phyloP scores from a whole-genome alignment of 2,329 filamentous ascomycete genomes.

The Microcyclosporella mali region DNA sequence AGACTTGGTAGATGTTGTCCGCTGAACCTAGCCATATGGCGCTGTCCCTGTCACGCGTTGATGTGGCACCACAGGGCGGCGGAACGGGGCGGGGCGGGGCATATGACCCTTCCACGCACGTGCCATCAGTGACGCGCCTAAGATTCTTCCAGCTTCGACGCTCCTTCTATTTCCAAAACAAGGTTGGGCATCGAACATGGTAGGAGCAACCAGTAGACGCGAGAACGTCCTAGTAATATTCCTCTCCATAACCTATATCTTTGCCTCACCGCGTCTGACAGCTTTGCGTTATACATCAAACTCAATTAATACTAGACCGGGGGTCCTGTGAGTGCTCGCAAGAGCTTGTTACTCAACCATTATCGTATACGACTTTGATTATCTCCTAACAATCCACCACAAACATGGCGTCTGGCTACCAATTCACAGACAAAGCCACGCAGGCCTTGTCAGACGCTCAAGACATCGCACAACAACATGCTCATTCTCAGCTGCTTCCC shows the following conservation, averaged over 20 bases:
- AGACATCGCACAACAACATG: constrained; percentile 79
- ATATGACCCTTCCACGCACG: too few species aligned
- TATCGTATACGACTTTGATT: neutral
- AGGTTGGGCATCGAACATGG: too few species aligned
- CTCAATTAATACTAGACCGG: constrained; percentile 1
- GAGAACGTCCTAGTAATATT: too few species aligned
- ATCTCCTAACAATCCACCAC: constrained; percentile 6
- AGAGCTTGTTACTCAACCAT: constrained; percentile 1
- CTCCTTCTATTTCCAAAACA: too few species aligned
- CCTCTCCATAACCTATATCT: constrained; percentile 1
- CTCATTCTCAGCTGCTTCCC: constrained; percentile 83
- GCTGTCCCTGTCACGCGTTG: too few species aligned
- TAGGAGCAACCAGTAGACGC: too few species aligned
- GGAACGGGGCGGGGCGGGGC: too few species aligned
- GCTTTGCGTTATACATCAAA: neutral
- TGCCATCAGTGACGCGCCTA: too few species aligned
- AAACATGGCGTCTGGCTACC: constrained; percentile 69
- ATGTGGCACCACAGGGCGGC: too few species aligned
- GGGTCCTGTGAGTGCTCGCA: constrained; percentile 1
- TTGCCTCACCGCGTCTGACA: neutral
- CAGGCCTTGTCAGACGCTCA: constrained; percentile 87
- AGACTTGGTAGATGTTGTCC: too few species aligned
- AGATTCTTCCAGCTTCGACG: too few species aligned
- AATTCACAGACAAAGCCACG: constrained; percentile 89
- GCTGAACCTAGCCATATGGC: too few species aligned